Evolutionary conservation across 805 yeast genomes (phyloP).

Genomic region (Candida glaebosa): DNA sequence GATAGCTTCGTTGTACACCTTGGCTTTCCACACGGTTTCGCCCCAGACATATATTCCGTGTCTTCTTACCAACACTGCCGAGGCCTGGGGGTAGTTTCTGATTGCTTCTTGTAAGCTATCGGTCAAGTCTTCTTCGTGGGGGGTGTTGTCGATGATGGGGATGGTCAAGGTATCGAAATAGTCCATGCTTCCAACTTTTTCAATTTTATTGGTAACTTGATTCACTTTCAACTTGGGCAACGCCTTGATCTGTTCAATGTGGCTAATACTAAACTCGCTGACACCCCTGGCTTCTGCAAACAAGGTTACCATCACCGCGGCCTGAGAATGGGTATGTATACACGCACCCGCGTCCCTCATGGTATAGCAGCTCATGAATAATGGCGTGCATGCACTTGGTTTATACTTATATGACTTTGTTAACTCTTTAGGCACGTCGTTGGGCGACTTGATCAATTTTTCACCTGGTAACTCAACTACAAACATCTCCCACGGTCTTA

Average conservation of each 20-base stretch:
- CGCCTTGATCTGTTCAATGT: slow-evolving; percentile 92
- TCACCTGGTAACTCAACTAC: slow-evolving; percentile 58
- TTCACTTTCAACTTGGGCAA: slow-evolving; percentile 52
- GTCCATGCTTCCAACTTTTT: slow-evolving; percentile 64
- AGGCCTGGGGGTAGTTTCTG: slow-evolving; percentile 65
- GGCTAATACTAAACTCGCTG: slow-evolving; percentile 69
- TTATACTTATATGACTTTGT: slow-evolving; percentile 49
- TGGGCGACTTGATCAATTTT: slow-evolving; percentile 58
- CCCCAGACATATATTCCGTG: slow-evolving; percentile 99
- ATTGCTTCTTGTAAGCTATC: slow-evolving; percentile 64
- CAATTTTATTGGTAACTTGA: slow-evolving; percentile 34
- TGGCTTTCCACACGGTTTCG: slow-evolving; percentile 86
- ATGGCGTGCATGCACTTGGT: slow-evolving; percentile 93
- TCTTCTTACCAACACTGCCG: slow-evolving; percentile 86
- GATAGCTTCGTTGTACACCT: slow-evolving; percentile 87
- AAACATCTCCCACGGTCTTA: slow-evolving; percentile 78
- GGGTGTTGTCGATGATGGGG: slow-evolving; percentile 89
- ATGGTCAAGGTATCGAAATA: slow-evolving; percentile 73
- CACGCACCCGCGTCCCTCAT: slow-evolving; percentile 82
- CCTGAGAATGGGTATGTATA: slow-evolving; percentile 90
- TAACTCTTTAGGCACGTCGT: slow-evolving; percentile 34
- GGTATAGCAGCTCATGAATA: slow-evolving; percentile 70
- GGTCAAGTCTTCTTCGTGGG: slow-evolving; percentile 81
- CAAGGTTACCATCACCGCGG: slow-evolving; percentile 78
- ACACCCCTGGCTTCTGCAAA: slow-evolving; percentile 51